Evolutionary conservation across 106 monocot species (phyloP).

Genomic region (Allium cepa): DNA sequence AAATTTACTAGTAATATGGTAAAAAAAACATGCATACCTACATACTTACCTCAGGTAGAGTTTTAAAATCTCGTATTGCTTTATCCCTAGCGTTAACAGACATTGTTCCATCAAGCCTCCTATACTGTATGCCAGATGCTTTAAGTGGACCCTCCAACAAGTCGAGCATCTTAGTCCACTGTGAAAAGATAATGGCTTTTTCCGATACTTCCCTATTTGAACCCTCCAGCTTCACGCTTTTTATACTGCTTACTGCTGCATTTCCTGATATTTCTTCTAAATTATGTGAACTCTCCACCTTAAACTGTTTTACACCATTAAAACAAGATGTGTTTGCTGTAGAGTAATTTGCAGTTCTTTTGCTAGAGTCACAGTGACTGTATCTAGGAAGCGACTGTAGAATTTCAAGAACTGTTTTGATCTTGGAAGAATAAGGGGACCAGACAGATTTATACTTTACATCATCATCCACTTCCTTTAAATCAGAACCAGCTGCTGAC

Average conservation of each 20-base stretch:
- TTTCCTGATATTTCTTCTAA: neutral
- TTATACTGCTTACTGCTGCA: conserved; percentile 2
- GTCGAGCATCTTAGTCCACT: conserved; percentile 97
- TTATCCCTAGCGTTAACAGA: conserved; percentile 74
- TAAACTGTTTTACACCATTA: neutral
- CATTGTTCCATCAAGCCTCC: conserved; percentile 96
- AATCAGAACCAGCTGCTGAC: neutral
- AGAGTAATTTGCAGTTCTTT: conserved; percentile 9
- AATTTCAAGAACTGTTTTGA: conserved; percentile 71
- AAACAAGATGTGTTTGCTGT: conserved; percentile 10
- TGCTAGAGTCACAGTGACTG: conserved; percentile 3
- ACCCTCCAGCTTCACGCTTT: conserved; percentile 2
- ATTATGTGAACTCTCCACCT: no score
- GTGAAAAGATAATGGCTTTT: conserved; percentile 94
- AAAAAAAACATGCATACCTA: neutral
- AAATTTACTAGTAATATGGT: neutral
- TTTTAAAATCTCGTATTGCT: conserved; percentile 91
- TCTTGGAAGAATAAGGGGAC: conserved; percentile 56
- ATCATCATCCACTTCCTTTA: neutral
- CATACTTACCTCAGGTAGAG: conserved; percentile 49
- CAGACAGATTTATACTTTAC: neutral
- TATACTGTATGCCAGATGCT: conserved; percentile 46
- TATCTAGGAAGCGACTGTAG: conserved; percentile 55
- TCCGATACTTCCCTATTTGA: conserved; percentile 28
- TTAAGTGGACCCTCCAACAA: conserved; percentile 70